Evolutionary conservation across 345 rosid species (phyloP), one percentile per base, ranked within the genome.

Genomic region (Rhizophora mangle): DNA sequence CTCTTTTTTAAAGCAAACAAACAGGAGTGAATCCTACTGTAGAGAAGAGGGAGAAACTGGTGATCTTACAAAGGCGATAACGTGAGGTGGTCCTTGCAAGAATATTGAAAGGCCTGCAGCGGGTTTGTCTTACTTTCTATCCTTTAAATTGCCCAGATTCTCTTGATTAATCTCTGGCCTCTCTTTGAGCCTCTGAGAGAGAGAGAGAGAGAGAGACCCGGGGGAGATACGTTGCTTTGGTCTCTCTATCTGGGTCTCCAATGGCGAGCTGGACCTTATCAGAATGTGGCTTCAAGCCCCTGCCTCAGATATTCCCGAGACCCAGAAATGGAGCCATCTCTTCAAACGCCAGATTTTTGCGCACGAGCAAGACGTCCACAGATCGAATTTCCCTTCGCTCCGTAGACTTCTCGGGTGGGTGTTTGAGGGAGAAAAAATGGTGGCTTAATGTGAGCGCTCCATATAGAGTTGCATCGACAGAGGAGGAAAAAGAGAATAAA

Each of bases 271-370:
- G 82, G 80, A 84, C 85, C 54, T 72, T 88, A 57, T 81, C 92
- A 60, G 87, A 90, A 86, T 87, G 89, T 79, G 90, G 96, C 15
- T 62, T 89, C 63, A 86, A 82, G 79, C 92, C 94, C n/a, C 88
- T 82, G 36, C 90, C 96, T 68, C 76, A 62, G 56, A 8, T 73
- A 64, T 80, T 71, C 63, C 27, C 87, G 15, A 65, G 74, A 74
- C 90, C 82, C 78, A 72, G 80, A 78, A 68, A 77, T 67, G 86
- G 68, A 56, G 18, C 62, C 51, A 5, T 75, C 60, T 67, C 81
- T 43, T 65, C 64, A 62, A 80, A 74, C 59, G 63, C 63, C 69
- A 68, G 76, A 72, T 62, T 75, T 67, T 78, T 82, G 18, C 49
- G 49, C 49, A 43, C 49, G 0, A 43, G 49, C 49, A 43, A 13